Evolutionary conservation across 306 rosid genomes (phyloP), one percentile per base, ranked within the genome.

Genomic region (Mucuna pruriens): DNA sequence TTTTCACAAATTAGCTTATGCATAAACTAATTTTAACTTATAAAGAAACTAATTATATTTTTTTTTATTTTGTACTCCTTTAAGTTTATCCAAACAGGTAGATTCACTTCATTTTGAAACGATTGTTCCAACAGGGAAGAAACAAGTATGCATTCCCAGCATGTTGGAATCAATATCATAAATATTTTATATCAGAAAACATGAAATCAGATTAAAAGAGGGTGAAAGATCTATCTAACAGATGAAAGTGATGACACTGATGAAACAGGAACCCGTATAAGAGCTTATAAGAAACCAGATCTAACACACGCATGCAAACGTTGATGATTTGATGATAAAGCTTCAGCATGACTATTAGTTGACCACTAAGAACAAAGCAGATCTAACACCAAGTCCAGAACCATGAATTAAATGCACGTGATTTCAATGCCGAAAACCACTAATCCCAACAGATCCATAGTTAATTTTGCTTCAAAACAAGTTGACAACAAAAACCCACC

Each of bases 361-460:
- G 77, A 87, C 80, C 66, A 84, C 84, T 76, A 68, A 72, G 20
- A 74, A 9, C 71, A 62, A 51, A 38, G 23, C 71, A 88, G 90
- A 91, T 88, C 91, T 73, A 69, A 70, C 77, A 83, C 8, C 46
- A 57, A 71, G n/a, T 31, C 40, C 9, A 45, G 63, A 23, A 58
- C 29, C 36, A 57, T 4, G 80, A 79, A 7, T 74, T 66, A 77
- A 55, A 64, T 62, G 51, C 65, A 33, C 17, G 17, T 17, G 58
- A 80, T 75, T 73, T 49, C 69, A 40, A 73, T 46, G 6, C n/a
- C 58, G 25, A 67, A 34, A 62, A 23, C 57, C 31, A 60, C 25
- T 19, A 74, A 84, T 76, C 76, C 49, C 26, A 72, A 26, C 83
- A 90, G 93, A 91, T 84, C 87, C 80, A 71, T 9, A 33, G 7